Base-by-base conservation (phyloP, 495 filamentous ascomycete genomes). In the Collariella sp. region DNA sequence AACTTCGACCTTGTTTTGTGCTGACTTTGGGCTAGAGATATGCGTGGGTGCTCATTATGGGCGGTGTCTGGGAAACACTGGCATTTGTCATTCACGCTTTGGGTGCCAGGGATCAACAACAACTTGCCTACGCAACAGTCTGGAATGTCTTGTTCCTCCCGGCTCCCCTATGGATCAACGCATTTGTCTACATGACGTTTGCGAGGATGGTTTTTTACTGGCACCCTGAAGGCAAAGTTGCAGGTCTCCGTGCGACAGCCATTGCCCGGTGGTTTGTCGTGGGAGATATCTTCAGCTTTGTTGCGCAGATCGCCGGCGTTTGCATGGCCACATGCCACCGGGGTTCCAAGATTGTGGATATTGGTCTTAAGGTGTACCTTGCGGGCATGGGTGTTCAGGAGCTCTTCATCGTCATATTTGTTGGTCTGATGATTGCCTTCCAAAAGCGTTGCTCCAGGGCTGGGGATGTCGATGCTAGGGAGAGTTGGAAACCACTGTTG, bases 141-240 rank as follows among this genome's bases (percentile, higher is more conserved):
- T 63, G 58, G 38, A 65, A 68, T 16, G 53, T 75, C 22, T 53
- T 78, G 46, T 66, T 76, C 35, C 57, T 79, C 10, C 62, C 76
- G 4, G 75, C 75, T 5, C 77, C 76, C 1, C 59, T 76, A 20
- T 72, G 80, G 77, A 72, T 84, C 55, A 85, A 87, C 35, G 83
- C 83, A 3, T 86, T 79, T 59, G 70, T 75, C n/a, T 88, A 86
- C 71, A 85, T 86, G 82, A 76, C 79, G 15, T 65, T 86, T 44
- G 82, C 79, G 1, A 73, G 84, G 7, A 73, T 86, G 71, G 76
- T 86, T 15, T 72, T 73, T 59, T 79, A 78, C 64, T 84, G 77
- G 66, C 60, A 78, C n/a, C 70, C 75, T 1, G 62, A 67, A 10
- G 64, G 75, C 31, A 67, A 66, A 20, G 66, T 85, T 9, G 68